A percentile compares a stretch with the other conserved stretches of the same genome.
phyloP scores from a whole-genome alignment of 23 red algal genomes.

The Chondrus crispus region DNA sequence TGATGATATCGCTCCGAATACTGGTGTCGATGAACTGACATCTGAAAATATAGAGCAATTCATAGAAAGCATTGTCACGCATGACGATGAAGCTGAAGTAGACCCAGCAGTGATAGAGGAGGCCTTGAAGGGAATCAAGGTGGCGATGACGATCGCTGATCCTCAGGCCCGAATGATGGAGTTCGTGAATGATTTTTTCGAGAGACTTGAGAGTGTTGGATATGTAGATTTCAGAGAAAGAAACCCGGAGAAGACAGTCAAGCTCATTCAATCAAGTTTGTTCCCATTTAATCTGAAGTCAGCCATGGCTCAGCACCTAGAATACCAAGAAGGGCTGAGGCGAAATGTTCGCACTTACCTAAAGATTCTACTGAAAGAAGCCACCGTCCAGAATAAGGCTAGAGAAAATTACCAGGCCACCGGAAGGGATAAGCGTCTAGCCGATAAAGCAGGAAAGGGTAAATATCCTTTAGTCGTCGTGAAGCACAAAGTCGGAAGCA shows the following conservation, averaged over 20 bases:
- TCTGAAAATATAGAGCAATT: slow-evolving; percentile 12
- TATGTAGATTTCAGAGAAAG: background rate
- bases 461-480: background rate
- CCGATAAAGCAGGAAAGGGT: background rate
- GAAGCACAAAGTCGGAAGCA: background rate
- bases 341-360: background rate
- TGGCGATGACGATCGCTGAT: slow-evolving; percentile 5
- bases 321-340: background rate
- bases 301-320: background rate
- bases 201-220: background rate
- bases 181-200: background rate
- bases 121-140: background rate
- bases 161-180: background rate
- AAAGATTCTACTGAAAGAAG: background rate
- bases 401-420: background rate
- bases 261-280: background rate
- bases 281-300: background rate
- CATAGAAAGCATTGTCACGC: background rate
- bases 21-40: background rate
- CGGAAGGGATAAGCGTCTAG: background rate
- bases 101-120: background rate
- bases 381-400: background rate
- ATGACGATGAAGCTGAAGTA: background rate
- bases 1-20: background rate
- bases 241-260: background rate